Evolutionary conservation across 495 filamentous ascomycete species (phyloP), one percentile per base, ranked within the genome.

Genomic region (Penicillium herquei): DNA sequence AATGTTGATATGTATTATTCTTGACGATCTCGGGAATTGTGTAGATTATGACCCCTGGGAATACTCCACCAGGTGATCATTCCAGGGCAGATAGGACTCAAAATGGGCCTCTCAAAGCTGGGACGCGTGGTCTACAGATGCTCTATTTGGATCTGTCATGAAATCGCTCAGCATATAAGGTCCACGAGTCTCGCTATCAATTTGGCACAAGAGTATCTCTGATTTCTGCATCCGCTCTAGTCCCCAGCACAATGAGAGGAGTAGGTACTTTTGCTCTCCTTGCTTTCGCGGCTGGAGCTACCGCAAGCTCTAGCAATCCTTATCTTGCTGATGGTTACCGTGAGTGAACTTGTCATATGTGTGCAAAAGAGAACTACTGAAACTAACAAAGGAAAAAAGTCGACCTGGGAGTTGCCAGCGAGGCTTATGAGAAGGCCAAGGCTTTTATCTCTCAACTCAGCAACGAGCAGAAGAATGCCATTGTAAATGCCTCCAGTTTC

Each of bases 381-480:
- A 11, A 11, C 33, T 35, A 35, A 35, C 11, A 11, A 35, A 6
- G 11, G 33, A n/a, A n/a, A 11, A 35, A 6, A 35, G 33, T 35
- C 6, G 33, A 35, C 11, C 11, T 35, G 11, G 33, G 33, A 35
- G 33, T 6, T 35, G 33, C 33, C 33, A 35, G 33, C 11, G 33
- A 35, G 90, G 91, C 91, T 14, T 93, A 94, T 62, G 71, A 69
- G 32, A 87, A 90, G 64, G 91, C 91, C 0, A 78, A 77, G 54
- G 74, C 65, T 6, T 92, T 94, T 56, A 89, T 95, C 32, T 82
- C 82, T 14, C 81, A 91, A 68, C 74, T 95, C 57, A 95, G 86
- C 2, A 74, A 92, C 52, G 69, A 84, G 32, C 90, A 96, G 75
- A 96, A 95, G 76, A 86, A 94, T 69, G 90, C 92, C 65, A 65